These are phyloP conservation scores for Gonapodya prolifera DNA, from an alignment of 192 early-diverging fungal genomes.

Conservation along the genomic window DNA sequence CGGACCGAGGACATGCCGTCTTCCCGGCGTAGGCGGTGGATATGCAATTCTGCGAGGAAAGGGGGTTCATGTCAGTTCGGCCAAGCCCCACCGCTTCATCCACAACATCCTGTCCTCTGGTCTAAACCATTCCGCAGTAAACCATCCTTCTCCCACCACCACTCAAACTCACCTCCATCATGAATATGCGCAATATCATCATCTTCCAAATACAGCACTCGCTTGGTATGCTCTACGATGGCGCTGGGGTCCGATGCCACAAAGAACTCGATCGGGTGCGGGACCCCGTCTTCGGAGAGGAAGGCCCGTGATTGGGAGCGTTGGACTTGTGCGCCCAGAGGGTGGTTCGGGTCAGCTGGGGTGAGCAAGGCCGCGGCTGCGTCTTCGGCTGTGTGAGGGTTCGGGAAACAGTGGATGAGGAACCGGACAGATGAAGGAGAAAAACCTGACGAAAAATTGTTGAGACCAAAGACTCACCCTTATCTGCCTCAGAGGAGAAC, in stretches of 20 bases:
- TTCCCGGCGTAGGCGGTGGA: slow-evolving; percentile 94
- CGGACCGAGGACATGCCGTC: slow-evolving; percentile 90
- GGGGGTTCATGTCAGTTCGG: no score
- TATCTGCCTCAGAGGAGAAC: slow-evolving; percentile 32
- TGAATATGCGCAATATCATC: slow-evolving; percentile 96
- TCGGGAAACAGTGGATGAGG: no score
- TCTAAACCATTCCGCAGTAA: no score
- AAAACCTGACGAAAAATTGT: no score
- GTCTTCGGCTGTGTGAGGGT: no score
- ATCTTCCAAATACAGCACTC: slow-evolving; percentile 94
- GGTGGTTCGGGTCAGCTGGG: slow-evolving; percentile 9
- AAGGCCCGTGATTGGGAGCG: slow-evolving; percentile 91
- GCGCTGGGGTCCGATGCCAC: slow-evolving; percentile 94
- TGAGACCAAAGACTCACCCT: slow-evolving; percentile 5
- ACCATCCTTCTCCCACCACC: no score
- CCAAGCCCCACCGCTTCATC: no score
- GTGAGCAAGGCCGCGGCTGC: slow-evolving; percentile 25
- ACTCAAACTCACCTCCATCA: slow-evolving; percentile 55
- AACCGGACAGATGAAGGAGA: no score
- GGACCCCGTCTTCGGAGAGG: slow-evolving; percentile 81
- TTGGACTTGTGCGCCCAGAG: slow-evolving; percentile 44
- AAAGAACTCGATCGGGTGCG: slow-evolving; percentile 97
- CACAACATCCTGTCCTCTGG: no score
- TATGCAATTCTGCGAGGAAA: slow-evolving; percentile 98
- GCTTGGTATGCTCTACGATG: slow-evolving; percentile 98